These are phyloP conservation scores for Solidago caesia DNA, from an alignment of 129 eudicot genomes.

Conservation along the genomic window DNA sequence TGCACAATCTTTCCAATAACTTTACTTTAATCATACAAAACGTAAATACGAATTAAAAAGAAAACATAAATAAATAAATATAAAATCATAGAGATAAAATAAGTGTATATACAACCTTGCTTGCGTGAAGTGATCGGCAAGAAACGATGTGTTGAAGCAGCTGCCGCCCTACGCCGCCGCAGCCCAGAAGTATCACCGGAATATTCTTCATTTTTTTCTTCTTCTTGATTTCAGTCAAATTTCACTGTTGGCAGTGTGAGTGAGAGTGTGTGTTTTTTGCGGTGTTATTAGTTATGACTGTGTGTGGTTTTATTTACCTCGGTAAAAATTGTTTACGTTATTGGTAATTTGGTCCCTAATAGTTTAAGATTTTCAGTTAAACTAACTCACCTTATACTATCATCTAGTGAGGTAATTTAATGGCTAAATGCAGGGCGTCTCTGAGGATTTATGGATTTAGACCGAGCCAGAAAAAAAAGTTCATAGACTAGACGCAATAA, in stretches of 20 bases:
- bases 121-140: slow-evolving; percentile 68
- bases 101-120: slow-evolving; percentile 35
- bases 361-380: too few relatives aligned
- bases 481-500: too few relatives aligned
- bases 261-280: slow-evolving; percentile 13
- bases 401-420: too few relatives aligned
- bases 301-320: too few relatives aligned
- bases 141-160: slow-evolving; percentile 81
- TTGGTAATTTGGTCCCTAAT: too few relatives aligned
- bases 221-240: neutral
- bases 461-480: too few relatives aligned
- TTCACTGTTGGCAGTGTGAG: neutral
- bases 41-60: neutral
- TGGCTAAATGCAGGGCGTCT: too few relatives aligned
- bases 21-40: neutral
- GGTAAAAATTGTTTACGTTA: too few relatives aligned
- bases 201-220: slow-evolving; percentile 54
- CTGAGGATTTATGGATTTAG: too few relatives aligned
- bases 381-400: too few relatives aligned
- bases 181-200: slow-evolving; percentile 70
- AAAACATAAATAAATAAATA: neutral
- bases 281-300: neutral
- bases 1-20: too few relatives aligned
- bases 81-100: neutral
- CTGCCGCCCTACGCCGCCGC: slow-evolving; percentile 95